These are phyloP conservation scores for Colletotrichum viniferum DNA, from an alignment of 2,329 filamentous ascomycete genomes.

Conservation along the genomic window DNA sequence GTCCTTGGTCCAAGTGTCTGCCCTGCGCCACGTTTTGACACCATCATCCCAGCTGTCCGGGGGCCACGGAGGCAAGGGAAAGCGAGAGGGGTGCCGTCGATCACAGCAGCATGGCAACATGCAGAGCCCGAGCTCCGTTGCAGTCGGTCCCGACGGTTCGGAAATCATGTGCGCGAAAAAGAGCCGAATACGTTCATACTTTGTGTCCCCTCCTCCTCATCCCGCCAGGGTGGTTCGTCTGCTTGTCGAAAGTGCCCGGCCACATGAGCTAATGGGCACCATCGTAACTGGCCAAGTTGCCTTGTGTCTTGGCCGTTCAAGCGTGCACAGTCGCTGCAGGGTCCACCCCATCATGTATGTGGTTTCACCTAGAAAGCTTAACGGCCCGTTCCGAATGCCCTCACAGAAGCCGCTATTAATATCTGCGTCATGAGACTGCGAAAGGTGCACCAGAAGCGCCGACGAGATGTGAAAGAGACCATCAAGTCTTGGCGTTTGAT, in stretches of 20 bases:
- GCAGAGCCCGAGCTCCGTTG: not conserved
- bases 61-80: not conserved
- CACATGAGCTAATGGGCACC: not conserved
- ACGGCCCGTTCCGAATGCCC: slow-evolving; percentile 17
- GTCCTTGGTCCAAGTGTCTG: not conserved
- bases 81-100: not conserved
- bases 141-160: not conserved
- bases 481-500: not conserved
- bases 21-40: not conserved
- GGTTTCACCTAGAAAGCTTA: slow-evolving; percentile 6
- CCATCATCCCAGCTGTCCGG: not conserved
- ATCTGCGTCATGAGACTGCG: not conserved
- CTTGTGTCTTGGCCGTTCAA: not conserved
- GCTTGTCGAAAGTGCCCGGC: not conserved
- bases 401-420: not conserved
- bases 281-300: not conserved
- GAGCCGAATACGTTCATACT: not conserved
- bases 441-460: not conserved
- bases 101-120: not conserved
- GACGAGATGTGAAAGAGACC: not conserved
- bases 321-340: not conserved
- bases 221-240: slow-evolving; percentile 8
- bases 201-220: not conserved
- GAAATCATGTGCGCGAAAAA: not conserved
- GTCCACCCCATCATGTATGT: not conserved